Base-by-base conservation (phyloP, 2,329 filamentous ascomycete species). In the Mycosphaerella sp. region DNA sequence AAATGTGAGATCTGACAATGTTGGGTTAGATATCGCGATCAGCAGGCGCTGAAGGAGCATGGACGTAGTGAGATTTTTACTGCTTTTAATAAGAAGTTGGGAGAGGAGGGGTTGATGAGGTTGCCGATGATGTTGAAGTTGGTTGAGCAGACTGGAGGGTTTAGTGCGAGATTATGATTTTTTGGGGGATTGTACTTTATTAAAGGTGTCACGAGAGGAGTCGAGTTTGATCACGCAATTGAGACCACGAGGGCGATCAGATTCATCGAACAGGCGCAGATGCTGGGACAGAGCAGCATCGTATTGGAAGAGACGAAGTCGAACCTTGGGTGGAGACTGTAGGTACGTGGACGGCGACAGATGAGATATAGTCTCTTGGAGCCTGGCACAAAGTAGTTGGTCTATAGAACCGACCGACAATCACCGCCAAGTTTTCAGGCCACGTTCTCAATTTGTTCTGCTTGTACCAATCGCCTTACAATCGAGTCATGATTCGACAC, bases 101-200 rank as follows among this genome's bases (percentile, higher is more conserved):
- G 17, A 7, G 46, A 57, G 45, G 21, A 14, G 43, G 50, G 49
- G 14, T 44, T 57, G 49, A 55, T 57, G 55, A 41, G 55, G 45
- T 42, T 39, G 34, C 50, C 55, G 28, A 53, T 53, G 53, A 45
- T 39, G 36, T 49, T 57, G 55, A 55, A 57, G 46, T 55, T 55
- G 53, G 52, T 55, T 16, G 14, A 27, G 37, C 30, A 16, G 46
- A 30, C 39, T 10, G 54, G 54, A 9, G 54, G 54, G 18, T 57
- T 57, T 40, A 42, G 30, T 18, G 49, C 54, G 44, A 52, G 49
- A 27, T 46, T 54, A 46, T 53, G 37, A 48, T n/a, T n/a, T n/a
- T n/a, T n/a, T n/a, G n/a, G n/a, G n/a, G n/a, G n/a, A n/a, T n/a
- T n/a, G n/a, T n/a, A n/a, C n/a, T n/a, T n/a, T n/a, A n/a, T n/a